phyloP scores from a whole-genome alignment of 257 asterid species.

The Salvia rosmarinus region DNA sequence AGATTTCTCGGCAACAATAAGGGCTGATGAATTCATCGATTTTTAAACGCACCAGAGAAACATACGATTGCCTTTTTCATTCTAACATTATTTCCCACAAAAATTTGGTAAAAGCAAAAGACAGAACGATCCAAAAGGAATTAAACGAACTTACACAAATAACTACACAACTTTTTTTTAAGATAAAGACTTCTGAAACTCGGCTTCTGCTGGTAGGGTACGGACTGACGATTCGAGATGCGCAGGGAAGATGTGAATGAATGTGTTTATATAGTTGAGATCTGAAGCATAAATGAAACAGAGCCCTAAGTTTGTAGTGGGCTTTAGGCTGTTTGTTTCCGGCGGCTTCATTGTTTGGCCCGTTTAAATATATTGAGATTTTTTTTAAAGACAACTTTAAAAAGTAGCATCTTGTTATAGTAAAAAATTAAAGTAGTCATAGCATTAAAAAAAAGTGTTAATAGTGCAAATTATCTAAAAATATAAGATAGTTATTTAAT shows the following conservation, averaged over 20 bases:
- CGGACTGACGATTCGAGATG: not conserved
- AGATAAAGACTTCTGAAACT: no score
- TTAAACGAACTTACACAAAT: no score
- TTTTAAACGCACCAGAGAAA: conserved; percentile 43
- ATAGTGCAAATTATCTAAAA: no score
- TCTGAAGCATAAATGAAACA: not conserved
- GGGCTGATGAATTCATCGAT: conserved; percentile 38
- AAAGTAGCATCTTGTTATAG: no score
- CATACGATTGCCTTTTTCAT: conserved; percentile 37
- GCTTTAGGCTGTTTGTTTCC: not conserved
- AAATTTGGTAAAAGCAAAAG: not conserved
- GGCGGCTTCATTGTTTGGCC: no score
- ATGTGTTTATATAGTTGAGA: conserved; percentile 16
- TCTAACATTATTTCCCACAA: not conserved
- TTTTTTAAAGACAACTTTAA: no score
- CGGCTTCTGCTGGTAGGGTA: not conserved
- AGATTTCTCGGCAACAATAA: conserved; percentile 49
- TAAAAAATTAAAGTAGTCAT: no score
- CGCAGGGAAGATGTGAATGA: no score
- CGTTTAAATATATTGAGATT: no score
- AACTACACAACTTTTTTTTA: not conserved
- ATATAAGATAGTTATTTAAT: no score
- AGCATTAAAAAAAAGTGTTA: no score
- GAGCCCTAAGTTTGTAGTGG: conserved; percentile 32
- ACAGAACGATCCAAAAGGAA: not conserved